A percentile compares a stretch with the other conserved stretches of the same genome.
These are phyloP conservation scores for Dioscorea cayenensis DNA, from an alignment of 116 monocot species.

Conservation along the genomic window DNA sequence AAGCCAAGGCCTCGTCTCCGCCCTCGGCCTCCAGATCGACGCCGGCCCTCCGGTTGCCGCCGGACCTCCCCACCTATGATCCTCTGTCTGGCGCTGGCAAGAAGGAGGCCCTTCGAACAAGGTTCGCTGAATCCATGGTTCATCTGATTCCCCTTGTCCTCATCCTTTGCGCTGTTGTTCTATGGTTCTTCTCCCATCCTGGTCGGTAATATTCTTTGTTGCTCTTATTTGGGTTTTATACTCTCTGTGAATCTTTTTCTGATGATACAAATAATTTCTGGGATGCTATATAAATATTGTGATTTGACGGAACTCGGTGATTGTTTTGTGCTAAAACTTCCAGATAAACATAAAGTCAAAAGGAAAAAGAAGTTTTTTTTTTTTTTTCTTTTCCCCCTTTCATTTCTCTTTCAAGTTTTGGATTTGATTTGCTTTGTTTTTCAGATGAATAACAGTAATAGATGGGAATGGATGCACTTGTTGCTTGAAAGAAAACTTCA, in stretches of 20 bases:
- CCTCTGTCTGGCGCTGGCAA: constrained; percentile 26
- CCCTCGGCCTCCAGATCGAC: not conserved
- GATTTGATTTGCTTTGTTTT: no score
- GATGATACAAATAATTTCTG: no score
- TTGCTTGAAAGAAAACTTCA: no score
- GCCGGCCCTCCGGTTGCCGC: not conserved
- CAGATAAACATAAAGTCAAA: no score
- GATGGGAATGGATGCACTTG: no score
- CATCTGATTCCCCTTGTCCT: constrained; percentile 29
- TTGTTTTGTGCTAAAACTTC: no score
- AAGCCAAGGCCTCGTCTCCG: not conserved
- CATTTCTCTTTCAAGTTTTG: no score
- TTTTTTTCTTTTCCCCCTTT: no score
- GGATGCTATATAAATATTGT: no score
- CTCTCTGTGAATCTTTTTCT: not conserved
- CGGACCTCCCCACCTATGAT: constrained; percentile 26
- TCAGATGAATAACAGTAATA: no score
- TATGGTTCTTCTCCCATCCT: constrained; percentile 31
- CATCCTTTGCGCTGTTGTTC: constrained; percentile 22
- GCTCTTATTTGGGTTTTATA: not conserved
- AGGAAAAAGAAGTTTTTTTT: no score
- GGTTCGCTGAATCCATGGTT: constrained; percentile 18
- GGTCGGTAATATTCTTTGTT: constrained; percentile 3
- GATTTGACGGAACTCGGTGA: no score
- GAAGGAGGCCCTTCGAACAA: constrained; percentile 19